Conservation (phyloP, 129 eudicot genomes). For the Sambucus nigra region DNA sequence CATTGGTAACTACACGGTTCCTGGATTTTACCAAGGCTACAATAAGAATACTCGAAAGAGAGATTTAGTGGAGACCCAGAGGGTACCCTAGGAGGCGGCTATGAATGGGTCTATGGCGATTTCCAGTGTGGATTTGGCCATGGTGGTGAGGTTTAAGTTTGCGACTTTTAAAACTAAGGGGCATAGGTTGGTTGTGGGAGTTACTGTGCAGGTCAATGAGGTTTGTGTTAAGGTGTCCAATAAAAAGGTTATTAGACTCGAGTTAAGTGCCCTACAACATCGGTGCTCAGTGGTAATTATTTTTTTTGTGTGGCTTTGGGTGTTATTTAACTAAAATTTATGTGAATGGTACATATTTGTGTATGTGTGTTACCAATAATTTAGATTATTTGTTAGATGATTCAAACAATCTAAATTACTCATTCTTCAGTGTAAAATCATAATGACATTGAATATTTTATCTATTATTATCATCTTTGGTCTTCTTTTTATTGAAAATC, state of each 20-base stretch:
- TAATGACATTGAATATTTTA: too few species aligned
- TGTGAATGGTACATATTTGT: too few species aligned
- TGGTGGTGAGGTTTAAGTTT: constrained; percentile 34
- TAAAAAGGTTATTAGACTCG: constrained; percentile 29
- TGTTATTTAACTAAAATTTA: too few species aligned
- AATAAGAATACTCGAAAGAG: constrained; percentile 34
- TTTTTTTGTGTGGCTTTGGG: too few species aligned
- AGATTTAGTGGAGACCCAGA: constrained; percentile 15
- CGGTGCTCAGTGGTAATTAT: too few species aligned
- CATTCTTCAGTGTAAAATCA: too few species aligned
- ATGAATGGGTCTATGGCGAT: constrained; percentile 17
- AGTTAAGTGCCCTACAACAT: constrained; percentile 30
- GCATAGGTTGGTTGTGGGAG: constrained; percentile 20
- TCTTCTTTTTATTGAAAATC: too few species aligned
- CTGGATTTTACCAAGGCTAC: constrained; percentile 60
- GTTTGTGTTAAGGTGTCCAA: constrained; percentile 18
- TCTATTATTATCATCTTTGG: too few species aligned
- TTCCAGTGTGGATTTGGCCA: constrained; percentile 28
- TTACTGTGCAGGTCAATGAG: constrained; percentile 19
- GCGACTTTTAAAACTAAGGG: constrained; percentile 26
- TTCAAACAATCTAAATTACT: too few species aligned
- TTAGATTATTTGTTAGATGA: too few species aligned
- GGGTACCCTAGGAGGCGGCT: constrained; percentile 27
- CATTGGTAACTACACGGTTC: constrained; percentile 33
- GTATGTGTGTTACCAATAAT: too few species aligned